A percentile compares a stretch with the other conserved stretches of the same genome.
These are phyloP conservation scores for Talaromyces ruber DNA, from an alignment of 495 filamentous ascomycete genomes.

Conservation along the genomic window DNA sequence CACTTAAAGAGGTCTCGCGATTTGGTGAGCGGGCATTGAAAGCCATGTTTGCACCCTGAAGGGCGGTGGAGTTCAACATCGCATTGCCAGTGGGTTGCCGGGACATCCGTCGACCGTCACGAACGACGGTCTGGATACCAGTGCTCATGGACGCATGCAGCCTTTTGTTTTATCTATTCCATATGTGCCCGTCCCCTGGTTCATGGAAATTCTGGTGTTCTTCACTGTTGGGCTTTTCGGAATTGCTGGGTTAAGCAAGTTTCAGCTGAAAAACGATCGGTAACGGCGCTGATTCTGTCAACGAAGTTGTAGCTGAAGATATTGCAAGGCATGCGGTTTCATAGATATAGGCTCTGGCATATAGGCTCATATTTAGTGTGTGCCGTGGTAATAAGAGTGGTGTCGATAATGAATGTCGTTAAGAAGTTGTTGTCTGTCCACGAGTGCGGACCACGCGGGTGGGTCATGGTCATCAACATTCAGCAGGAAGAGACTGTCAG, in stretches of 20 bases:
- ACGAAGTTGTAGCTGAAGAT: neutral
- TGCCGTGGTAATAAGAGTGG: neutral
- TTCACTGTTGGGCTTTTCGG: neutral
- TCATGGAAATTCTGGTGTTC: neutral
- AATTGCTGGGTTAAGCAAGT: neutral
- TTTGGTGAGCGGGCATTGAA: constrained; percentile 20
- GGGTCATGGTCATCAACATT: neutral
- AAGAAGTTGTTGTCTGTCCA: neutral
- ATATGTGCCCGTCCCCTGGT: neutral
- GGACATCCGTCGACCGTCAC: constrained; percentile 1
- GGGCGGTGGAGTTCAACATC: constrained; percentile 10
- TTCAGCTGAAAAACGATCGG: neutral
- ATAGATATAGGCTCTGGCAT: neutral
- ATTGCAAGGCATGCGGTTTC: neutral
- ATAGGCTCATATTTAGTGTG: neutral
- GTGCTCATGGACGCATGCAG: constrained; percentile 4
- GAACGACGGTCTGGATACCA: neutral
- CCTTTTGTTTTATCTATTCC: neutral
- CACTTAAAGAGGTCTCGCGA: constrained; percentile 10
- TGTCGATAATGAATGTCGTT: neutral
- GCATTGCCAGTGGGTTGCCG: neutral
- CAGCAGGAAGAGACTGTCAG: neutral
- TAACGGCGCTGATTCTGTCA: neutral
- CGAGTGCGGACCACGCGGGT: neutral
- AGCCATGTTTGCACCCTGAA: constrained; percentile 31